These are phyloP conservation scores for Babesia gibsoni DNA, from an alignment of 169 alveolate genomes.

Conservation along the genomic window DNA sequence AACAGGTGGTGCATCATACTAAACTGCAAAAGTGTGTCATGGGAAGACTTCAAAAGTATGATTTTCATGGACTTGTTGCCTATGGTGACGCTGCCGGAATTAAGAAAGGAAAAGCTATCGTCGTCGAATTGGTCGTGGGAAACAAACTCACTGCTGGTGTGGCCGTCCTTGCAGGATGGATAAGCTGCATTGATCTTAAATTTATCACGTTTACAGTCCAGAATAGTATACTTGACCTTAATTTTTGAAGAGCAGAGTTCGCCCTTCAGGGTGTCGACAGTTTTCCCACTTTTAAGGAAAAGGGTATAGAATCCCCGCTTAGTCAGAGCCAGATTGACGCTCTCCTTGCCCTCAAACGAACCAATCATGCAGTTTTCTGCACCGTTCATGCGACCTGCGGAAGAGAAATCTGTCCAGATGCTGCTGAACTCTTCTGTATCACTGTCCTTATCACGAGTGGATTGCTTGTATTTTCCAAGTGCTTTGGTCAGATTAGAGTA, in stretches of 20 bases:
- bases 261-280: conserved; percentile 13
- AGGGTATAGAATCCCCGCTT: conserved; percentile 61
- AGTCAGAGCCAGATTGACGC: conserved; percentile 11
- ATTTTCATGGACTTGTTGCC: background rate
- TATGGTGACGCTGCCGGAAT: conserved; percentile 5
- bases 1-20: background rate
- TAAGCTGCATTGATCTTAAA: background rate
- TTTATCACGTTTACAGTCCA: conserved; percentile 8
- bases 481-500: background rate
- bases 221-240: conserved; percentile 22
- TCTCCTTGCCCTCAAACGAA: background rate
- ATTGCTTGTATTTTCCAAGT: background rate
- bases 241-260: conserved; percentile 24
- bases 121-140: conserved; percentile 11
- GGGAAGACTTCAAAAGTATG: background rate
- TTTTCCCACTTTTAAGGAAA: conserved; percentile 26
- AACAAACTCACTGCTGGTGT: background rate
- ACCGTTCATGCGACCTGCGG: background rate
- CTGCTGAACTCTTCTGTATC: background rate
- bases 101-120: conserved; percentile 5
- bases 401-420: conserved; percentile 13
- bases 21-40: conserved; percentile 6
- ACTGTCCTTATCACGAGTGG: background rate
- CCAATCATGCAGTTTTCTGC: background rate
- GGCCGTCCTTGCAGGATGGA: background rate